Evolutionary conservation across 345 rosid species (phyloP).

Genomic region (Triadica sebifera): DNA sequence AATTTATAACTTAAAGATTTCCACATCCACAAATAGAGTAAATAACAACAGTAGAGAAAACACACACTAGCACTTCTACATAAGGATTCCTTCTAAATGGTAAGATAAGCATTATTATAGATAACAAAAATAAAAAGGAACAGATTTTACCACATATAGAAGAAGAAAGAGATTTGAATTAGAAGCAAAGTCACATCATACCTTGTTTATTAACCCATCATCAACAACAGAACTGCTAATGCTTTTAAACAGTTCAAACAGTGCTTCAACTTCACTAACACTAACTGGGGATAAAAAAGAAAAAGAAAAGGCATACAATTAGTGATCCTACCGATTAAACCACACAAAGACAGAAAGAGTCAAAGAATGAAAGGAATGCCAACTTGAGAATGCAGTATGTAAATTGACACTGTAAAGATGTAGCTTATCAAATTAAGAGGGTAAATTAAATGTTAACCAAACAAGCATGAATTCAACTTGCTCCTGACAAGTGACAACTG

Average conservation of each 20-base stretch:
- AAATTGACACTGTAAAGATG: neutral
- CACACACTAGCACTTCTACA: neutral
- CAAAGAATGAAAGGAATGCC: neutral
- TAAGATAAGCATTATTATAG: too few relatives aligned
- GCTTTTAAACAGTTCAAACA: slow-evolving; percentile 93
- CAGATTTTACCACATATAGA: neutral
- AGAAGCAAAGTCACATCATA: slow-evolving; percentile 21
- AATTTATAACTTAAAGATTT: neutral
- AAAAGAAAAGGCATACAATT: neutral
- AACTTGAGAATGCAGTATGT: neutral
- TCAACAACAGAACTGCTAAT: slow-evolving; percentile 94
- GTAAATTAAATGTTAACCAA: neutral
- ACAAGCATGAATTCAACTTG: neutral
- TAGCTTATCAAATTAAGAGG: neutral
- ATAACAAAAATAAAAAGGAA: too few relatives aligned
- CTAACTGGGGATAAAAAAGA: slow-evolving; percentile 55
- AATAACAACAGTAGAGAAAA: neutral
- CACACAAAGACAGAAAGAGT: neutral
- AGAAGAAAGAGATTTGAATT: neutral
- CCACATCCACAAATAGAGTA: neutral
- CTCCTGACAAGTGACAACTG: neutral
- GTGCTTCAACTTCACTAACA: slow-evolving; percentile 99
- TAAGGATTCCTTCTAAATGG: neutral
- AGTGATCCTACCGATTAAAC: neutral
- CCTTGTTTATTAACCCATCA: slow-evolving; percentile 97